Base-by-base conservation (phyloP, 2,329 filamentous ascomycete species). In the Penicillium occitanis region DNA sequence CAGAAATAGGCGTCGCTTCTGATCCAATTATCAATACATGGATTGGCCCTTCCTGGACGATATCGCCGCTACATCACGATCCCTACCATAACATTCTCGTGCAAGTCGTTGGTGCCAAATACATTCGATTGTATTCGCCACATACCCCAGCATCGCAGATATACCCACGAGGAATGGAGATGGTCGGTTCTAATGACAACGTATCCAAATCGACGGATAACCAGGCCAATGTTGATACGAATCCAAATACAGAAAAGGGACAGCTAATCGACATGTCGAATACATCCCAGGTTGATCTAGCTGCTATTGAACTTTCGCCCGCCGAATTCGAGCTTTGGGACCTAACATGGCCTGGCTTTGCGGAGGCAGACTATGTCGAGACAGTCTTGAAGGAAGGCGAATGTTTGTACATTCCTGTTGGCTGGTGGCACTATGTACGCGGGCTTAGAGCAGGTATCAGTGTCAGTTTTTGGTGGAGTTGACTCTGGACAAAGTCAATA, bases 361-460 rank as follows among this genome's bases (percentile, higher is more conserved):
- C 76, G 59, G 76, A 83, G 0, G 83, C 91, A 1, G 81, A 85
- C 63, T 94, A 90, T 74, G 79, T 91, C 40, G 95, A 99, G 73
- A 89, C 80, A 1, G 85, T 98, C 1, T 79, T 99, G 5, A 87
- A 85, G 35, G 90, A 91, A 0, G 95, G 94, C 0, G 93, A 99
- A 63, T 90, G 88, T 69, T 76, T 99, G 63, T 95, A 97, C 75
- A 91, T 99, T 63, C 95, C 95, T 0, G 85, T 92, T 5, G 95
- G 94, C 0, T 99, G 95, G 94, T 99, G 95, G 95, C 95, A 99
- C 81, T 98, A 97, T 77, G 91, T 98, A 3, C 85, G 91, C 67
- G 92, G 92, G 60, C 75, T 98, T 73, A 92, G 88, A 65, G 87
- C 91, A 22, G 97, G 94, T 74, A 93, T 96, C 73, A 97, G 93